Base-by-base conservation (phyloP, 1,139 yeast genomes). In the Yamadazyma conglobata region DNA sequence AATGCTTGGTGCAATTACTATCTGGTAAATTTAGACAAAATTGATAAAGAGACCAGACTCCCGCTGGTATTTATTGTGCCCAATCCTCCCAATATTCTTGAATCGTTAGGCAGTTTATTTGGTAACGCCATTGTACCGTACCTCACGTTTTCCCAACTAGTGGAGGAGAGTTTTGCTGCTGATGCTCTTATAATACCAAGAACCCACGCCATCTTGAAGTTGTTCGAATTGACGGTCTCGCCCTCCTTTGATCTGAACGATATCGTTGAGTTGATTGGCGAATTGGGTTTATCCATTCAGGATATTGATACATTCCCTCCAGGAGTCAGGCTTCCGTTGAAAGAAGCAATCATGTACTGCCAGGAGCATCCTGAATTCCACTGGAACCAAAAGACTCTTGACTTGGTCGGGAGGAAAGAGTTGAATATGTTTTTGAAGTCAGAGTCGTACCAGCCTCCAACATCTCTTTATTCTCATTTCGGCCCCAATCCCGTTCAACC, bases 231-330 rank as follows among this genome's bases (percentile, higher is more conserved):
- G 2, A 56, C 83, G 8, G 77, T 77, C 2, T 71, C 85, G 0
- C 57, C 76, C 0, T 67, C 67, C 19, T 75, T 66, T 46, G 67
- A 71, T 0, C 63, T 76, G 1, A 56, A 55, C 5, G 77, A 78
- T 34, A 63, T 83, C 7, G 71, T 84, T 4, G 77, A 72, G 32
- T 56, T 76, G 45, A 70, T 84, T 73, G 69, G 71, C 15, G 79
- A 74, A 27, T 68, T 69, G 38, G 71, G 70, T 2, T 64, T 85
- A 9, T 62, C 72, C 3, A 54, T 60, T 15, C 54, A 62, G 3
- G 79, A 73, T 30, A 53, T 87, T 15, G 86, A 84, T 28, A 74
- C 87, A 0, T 82, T 70, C 43, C 96, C 96, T 0, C 60, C 78
- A 3, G 95, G 95, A 0, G 63, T 87, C 2, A 57, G 71, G 17